Base-by-base conservation (phyloP, 2,329 filamentous ascomycete species). In the Mycocentrospora acerina region DNA sequence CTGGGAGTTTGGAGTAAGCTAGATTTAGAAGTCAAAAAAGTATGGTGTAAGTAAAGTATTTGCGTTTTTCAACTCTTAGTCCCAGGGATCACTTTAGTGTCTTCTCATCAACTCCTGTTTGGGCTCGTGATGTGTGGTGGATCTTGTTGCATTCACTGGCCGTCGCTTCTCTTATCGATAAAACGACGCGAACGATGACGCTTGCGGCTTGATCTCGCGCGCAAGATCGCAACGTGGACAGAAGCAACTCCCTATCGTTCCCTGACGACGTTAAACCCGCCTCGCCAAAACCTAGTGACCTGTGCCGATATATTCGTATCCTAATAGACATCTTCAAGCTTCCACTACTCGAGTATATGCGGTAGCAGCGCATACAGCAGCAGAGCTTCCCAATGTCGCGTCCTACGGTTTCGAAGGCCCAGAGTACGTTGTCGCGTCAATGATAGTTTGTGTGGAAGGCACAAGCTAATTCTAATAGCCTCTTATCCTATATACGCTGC, bases 401-500 rank as follows among this genome's bases (percentile, higher is more conserved):
- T 25, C 58, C 59, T 35, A 57, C 57, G 4, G 50, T 61, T 8
- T 60, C 58, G 11, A 62, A 61, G 43, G 59, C 55, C 25, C 44
- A 54, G 29, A 62, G 54, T 48, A 45, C 11, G 47, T 39, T 26
- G 15, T 35, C 24, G 22, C 17, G n/a, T 9, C 13, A 12, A 10
- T 16, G 12, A 10, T 4, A 34, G 13, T 31, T 24, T 14, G 14
- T 4, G 14, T 5, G 15, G 5, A 3, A 16, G 14, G 10, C 16
- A 28, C 4, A 7, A 11, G 18, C 37, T 55, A 26, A 53, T 18
- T 4, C 4, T 16, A 18, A 13, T 32, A 58, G 55, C 57, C 33
- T 55, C 53, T 14, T 96, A 91, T 68, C 90, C 90, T 32, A 79
- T 95, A 42, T 95, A 90, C 67, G 82, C 86, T 39, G 86, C 89